Percentiles rank a stretch among this genome's conserved stretches.
Conservation (phyloP, 2,329 filamentous ascomycete genomes). For the Nemania sp. region DNA sequence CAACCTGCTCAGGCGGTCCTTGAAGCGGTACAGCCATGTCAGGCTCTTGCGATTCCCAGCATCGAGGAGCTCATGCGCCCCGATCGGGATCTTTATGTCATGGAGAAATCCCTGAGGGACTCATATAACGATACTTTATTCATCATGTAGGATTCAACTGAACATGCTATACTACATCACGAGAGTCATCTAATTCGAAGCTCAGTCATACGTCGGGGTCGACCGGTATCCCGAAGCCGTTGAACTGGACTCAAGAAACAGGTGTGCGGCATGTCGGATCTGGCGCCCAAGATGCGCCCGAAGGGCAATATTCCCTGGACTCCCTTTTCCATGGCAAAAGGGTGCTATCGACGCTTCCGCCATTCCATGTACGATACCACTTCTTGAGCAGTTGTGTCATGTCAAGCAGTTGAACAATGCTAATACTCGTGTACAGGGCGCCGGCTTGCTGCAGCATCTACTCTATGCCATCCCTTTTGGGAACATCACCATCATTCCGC, state of each 20-base stretch:
- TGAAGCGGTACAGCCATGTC: slow-evolving; percentile 30
- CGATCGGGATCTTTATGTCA: too few relatives aligned
- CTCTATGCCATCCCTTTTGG: slow-evolving; percentile 37
- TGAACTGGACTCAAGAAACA: slow-evolving; percentile 36
- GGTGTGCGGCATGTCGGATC: slow-evolving; percentile 23
- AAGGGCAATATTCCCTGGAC: slow-evolving; percentile 34
- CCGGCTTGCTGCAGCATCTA: slow-evolving; percentile 31
- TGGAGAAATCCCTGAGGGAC: slow-evolving; percentile 13
- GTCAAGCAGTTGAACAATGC: not conserved
- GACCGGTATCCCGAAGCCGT: slow-evolving; percentile 39
- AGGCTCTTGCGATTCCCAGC: slow-evolving; percentile 32
- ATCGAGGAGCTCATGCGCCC: slow-evolving; percentile 37
- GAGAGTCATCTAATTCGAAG: too few relatives aligned
- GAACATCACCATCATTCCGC: slow-evolving; percentile 30
- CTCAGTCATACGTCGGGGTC: slow-evolving; percentile 40
- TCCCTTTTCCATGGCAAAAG: slow-evolving; percentile 34
- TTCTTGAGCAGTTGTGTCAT: not conserved
- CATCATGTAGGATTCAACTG: not conserved
- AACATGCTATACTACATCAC: too few relatives aligned
- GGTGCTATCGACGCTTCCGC: slow-evolving; percentile 40
- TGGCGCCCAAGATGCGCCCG: slow-evolving; percentile 24
- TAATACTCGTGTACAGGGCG: slow-evolving; percentile 30
- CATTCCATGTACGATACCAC: slow-evolving; percentile 33
- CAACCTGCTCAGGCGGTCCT: slow-evolving; percentile 31
- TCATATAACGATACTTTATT: not conserved